These are phyloP conservation scores for Triglochin maritima DNA, from an alignment of 106 monocot species.

Conservation along the genomic window DNA sequence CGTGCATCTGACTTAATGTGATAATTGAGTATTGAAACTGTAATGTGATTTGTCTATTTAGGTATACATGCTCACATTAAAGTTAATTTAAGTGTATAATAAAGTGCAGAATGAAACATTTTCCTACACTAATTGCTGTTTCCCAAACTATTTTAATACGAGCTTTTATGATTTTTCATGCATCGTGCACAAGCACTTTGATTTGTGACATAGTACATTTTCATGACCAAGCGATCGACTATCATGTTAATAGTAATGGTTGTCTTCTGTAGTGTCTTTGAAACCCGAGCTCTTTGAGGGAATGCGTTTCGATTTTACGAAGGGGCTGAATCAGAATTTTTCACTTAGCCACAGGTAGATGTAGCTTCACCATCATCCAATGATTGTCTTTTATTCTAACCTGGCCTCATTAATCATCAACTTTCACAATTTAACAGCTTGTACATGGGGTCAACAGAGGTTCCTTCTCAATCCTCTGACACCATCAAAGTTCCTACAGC, in stretches of 20 bases:
- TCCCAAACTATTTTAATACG: no score
- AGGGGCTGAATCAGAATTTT: constrained; percentile 90
- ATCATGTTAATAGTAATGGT: no score
- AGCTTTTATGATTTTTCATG: no score
- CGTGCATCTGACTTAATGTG: no score
- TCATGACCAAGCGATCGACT: neutral
- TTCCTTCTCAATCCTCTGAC: constrained; percentile 69
- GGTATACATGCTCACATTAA: no score
- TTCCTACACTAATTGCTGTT: no score
- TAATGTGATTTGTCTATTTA: no score
- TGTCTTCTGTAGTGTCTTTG: constrained; percentile 65
- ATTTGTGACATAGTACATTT: neutral
- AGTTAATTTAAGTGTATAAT: no score
- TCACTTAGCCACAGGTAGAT: constrained; percentile 83
- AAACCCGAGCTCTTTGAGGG: constrained; percentile 97
- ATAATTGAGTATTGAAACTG: no score
- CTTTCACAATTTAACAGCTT: constrained; percentile 32
- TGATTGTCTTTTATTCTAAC: constrained; percentile 4
- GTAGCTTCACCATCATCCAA: neutral
- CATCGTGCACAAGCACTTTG: no score
- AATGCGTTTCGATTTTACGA: constrained; percentile 93
- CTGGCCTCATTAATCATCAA: neutral
- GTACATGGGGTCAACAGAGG: constrained; percentile 92
- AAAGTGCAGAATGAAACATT: no score
- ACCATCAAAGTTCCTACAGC: constrained; percentile 79